These are phyloP conservation scores for Saturnispora sanitii DNA, from an alignment of 805 yeast species.

Conservation along the genomic window DNA sequence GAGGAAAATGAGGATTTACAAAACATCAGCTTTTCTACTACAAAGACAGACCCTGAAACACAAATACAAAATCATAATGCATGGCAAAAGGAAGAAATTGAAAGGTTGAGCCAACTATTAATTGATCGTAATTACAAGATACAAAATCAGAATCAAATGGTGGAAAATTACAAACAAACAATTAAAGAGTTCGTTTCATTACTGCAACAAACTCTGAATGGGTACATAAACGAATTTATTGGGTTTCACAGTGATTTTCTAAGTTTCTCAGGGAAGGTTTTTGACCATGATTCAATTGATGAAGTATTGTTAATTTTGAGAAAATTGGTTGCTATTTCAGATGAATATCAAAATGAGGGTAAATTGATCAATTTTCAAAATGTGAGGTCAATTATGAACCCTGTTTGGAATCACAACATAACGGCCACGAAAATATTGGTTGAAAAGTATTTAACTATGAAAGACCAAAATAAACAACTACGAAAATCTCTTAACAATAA, in stretches of 20 bases:
- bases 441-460: neutral
- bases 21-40: neutral
- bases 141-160: neutral
- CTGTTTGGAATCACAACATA: conserved; percentile 7
- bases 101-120: neutral
- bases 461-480: neutral
- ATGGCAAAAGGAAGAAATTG: neutral
- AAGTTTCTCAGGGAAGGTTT: neutral
- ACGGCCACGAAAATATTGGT: neutral
- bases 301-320: conserved; percentile 3
- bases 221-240: conserved; percentile 8
- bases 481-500: neutral
- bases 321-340: neutral
- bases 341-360: conserved; percentile 3
- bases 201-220: conserved; percentile 6
- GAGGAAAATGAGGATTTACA: neutral
- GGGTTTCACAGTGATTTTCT: conserved; percentile 9
- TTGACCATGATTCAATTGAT: conserved; percentile 8
- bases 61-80: neutral
- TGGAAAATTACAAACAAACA: conserved; percentile 1
- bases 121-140: neutral
- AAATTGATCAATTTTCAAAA: conserved; percentile 6
- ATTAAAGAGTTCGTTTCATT: conserved; percentile 5
- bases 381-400: conserved; percentile 7
- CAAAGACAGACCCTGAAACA: neutral